Conservation (phyloP, 202 grass and related monocot genomes). For the Panicum virgatum region DNA sequence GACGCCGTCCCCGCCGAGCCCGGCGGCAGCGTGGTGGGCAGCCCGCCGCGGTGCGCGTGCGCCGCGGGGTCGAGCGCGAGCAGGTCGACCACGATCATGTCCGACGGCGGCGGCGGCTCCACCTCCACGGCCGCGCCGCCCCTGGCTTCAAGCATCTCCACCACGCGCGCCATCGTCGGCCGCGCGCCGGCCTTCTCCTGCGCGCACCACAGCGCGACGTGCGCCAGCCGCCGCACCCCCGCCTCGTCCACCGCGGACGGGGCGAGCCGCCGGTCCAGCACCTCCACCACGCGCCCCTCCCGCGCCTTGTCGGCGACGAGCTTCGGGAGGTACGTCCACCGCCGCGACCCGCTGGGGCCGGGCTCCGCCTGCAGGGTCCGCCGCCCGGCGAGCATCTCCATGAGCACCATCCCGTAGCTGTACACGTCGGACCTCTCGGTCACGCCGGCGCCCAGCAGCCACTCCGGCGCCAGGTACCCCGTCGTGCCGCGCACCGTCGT, state of each 20-base stretch:
- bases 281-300: slow-evolving; percentile 46
- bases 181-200: slow-evolving; percentile 56
- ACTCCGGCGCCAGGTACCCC: slow-evolving; percentile 68
- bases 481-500: slow-evolving; percentile 59
- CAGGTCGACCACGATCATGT: slow-evolving; percentile 46
- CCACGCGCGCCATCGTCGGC: slow-evolving; percentile 57
- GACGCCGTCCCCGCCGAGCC: background rate
- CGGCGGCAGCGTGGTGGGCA: background rate
- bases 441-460: slow-evolving; percentile 50
- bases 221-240: slow-evolving; percentile 39
- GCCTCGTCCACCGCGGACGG: slow-evolving; percentile 30
- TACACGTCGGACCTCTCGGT: slow-evolving; percentile 64
- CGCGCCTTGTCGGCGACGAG: slow-evolving; percentile 37
- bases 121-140: slow-evolving; percentile 37
- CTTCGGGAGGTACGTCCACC: slow-evolving; percentile 66
- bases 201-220: slow-evolving; percentile 69
- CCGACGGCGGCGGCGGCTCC: slow-evolving; percentile 45
- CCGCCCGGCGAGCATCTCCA: slow-evolving; percentile 61
- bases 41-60: background rate
- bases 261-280: slow-evolving; percentile 36
- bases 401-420: slow-evolving; percentile 65
- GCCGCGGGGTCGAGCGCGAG: slow-evolving; percentile 15
- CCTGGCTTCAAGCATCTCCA: slow-evolving; percentile 60
- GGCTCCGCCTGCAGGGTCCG: slow-evolving; percentile 34
- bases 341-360: background rate